A percentile compares a stretch with the other conserved stretches of the same genome.
These are phyloP conservation scores for Kondoa subrosea DNA, from an alignment of 768 basidiomycete genomes.

Conservation along the genomic window DNA sequence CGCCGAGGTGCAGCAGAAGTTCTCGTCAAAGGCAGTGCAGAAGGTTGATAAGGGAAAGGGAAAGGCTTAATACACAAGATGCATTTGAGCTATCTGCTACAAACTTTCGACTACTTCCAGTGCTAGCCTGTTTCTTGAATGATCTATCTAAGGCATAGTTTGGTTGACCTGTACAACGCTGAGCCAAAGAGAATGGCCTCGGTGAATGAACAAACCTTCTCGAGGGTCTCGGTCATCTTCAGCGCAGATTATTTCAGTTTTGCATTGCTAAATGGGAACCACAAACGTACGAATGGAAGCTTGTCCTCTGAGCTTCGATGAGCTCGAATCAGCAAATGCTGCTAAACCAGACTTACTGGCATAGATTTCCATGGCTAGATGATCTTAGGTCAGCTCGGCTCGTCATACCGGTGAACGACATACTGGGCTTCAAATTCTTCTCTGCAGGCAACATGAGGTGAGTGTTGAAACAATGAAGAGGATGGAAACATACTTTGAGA, in stretches of 20 bases:
- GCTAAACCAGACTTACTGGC: neutral
- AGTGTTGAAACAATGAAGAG: neutral
- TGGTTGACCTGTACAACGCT: neutral
- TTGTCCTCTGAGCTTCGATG: neutral
- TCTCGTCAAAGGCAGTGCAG: conserved; percentile 35
- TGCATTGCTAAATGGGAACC: too few relatives aligned
- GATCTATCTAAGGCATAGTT: neutral
- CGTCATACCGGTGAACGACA: neutral
- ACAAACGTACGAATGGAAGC: neutral
- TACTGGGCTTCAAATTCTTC: neutral
- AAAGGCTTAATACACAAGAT: too few relatives aligned
- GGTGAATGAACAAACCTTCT: neutral
- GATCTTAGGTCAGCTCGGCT: neutral
- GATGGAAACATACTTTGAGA: neutral
- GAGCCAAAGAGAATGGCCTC: neutral
- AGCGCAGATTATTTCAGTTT: neutral
- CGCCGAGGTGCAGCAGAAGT: conserved; percentile 49
- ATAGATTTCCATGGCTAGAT: neutral
- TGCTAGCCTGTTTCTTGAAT: neutral
- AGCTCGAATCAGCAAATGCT: neutral
- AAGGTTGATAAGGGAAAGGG: conserved; percentile 5
- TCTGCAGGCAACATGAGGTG: neutral
- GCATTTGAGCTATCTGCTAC: too few relatives aligned
- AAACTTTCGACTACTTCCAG: neutral
- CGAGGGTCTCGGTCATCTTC: neutral